Base-by-base conservation (phyloP, 495 filamentous ascomycete species). In the Talaromyces adpressus region DNA sequence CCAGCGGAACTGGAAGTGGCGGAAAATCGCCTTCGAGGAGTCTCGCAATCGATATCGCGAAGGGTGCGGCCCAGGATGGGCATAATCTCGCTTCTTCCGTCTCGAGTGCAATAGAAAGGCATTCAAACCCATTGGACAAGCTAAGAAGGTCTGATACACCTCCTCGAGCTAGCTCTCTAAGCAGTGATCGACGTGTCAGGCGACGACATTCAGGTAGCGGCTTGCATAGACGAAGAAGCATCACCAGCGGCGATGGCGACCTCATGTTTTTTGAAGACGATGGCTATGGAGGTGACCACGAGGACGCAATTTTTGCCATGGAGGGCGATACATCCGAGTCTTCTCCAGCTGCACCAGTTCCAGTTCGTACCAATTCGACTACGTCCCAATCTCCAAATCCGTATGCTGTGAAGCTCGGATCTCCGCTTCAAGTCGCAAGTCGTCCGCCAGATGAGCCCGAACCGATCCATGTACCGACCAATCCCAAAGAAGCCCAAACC, bases 251-350 rank as follows among this genome's bases (percentile, higher is more conserved):
- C n/a, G 77, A 84, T 20, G 84, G 88, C n/a, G 84, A 89, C 52
- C 78, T 96, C 6, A 82, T 93, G 71, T 95, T 90, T 67, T 92
- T 89, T 64, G 91, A 93, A 66, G 91, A 96, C 62, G 90, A 90
- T 49, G 91, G 86, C 6, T 95, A 96, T 74, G 87, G 89, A 65
- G 89, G 85, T 14, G 89, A 93, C 69, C 79, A 77, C 34, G 92
- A 92, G 66, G 85, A 91, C 64, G 89, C 87, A 20, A 81, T 90
- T 6, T 92, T 92, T 68, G 66, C 83, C 7, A 91, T 92, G 87
- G 89, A 91, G 64, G 78, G 84, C 27, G 82, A 86, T 69, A 63
- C 63, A 14, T 68, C 69, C 34, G 65, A 71, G 39, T 64, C 64
- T 20, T 45, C 59, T 32, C 60, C 62, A 23, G 18, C 36, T 56